Conservation (phyloP, 768 basidiomycete genomes). For the Lentinus tigrinus region DNA sequence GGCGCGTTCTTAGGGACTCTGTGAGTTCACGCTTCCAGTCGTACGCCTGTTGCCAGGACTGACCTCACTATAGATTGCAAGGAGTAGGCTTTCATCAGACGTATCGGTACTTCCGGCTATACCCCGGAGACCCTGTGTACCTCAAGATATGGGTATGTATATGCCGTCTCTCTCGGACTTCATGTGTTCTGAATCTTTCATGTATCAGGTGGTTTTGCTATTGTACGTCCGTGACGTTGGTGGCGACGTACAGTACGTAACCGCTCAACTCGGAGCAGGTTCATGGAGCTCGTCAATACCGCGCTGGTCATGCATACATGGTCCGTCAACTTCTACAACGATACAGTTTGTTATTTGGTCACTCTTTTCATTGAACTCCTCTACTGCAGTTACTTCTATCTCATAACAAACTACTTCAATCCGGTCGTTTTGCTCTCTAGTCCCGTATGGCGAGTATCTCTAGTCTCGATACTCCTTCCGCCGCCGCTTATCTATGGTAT, state of each 20-base stretch:
- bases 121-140: neutral
- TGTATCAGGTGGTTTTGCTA: neutral
- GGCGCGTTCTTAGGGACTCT: slow-evolving; percentile 1
- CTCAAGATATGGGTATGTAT: slow-evolving; percentile 2
- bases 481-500: neutral
- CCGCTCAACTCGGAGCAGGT: neutral
- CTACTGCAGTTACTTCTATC: neutral
- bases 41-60: neutral
- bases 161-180: too few species aligned
- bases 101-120: slow-evolving; percentile 2
- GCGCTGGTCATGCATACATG: slow-evolving; percentile 1
- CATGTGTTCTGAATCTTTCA: neutral
- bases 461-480: neutral
- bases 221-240: neutral
- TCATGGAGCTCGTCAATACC: neutral
- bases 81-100: slow-evolving; percentile 1
- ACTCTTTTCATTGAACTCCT: neutral
- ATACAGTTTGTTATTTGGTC: neutral
- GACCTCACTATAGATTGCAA: neutral
- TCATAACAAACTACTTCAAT: slow-evolving; percentile 2
- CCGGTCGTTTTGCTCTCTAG: neutral
- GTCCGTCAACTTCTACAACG: neutral
- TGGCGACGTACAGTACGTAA: neutral
- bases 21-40: neutral
- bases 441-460: neutral